Evolutionary conservation across 768 basidiomycete genomes (phyloP).

Genomic region (Termitomyces sp.): DNA sequence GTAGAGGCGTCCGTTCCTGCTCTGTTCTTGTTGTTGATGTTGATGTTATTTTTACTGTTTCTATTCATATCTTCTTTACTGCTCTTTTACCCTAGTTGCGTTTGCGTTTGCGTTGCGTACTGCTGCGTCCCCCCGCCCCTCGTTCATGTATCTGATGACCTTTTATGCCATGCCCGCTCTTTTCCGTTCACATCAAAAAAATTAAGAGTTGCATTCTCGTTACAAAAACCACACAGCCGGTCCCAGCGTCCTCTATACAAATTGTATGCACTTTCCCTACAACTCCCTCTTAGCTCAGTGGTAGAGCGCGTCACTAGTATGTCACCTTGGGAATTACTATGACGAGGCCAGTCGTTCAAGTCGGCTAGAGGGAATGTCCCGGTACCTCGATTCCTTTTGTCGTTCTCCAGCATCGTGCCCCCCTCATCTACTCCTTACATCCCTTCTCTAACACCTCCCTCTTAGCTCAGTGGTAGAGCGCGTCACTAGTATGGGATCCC

Average conservation of each 20-base stretch:
- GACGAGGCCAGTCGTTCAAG: conserved; percentile 1
- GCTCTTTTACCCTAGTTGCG: background rate
- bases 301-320: conserved; percentile 32
- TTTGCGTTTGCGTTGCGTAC: too few relatives aligned
- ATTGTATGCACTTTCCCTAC: too few relatives aligned
- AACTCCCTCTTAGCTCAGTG: conserved; percentile 27
- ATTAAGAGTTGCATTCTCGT: too few relatives aligned
- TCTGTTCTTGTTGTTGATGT: too few relatives aligned
- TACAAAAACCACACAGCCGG: too few relatives aligned
- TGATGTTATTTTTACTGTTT: background rate
- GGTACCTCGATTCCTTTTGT: too few relatives aligned
- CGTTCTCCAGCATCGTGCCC: too few relatives aligned
- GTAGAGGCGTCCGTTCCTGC: too few relatives aligned
- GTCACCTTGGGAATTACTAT: background rate
- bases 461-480: conserved; percentile 34
- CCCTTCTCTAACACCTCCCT: too few relatives aligned
- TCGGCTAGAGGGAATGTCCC: background rate
- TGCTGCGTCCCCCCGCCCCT: background rate
- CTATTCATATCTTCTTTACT: too few relatives aligned
- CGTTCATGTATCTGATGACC: background rate
- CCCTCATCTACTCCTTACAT: too few relatives aligned
- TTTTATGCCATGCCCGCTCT: background rate
- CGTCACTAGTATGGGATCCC: conserved; percentile 28
- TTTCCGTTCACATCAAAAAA: background rate
- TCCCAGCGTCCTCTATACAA: too few relatives aligned